Evolutionary conservation across 805 yeast species (phyloP).

Genomic region (Danielozyma ontarioensis): DNA sequence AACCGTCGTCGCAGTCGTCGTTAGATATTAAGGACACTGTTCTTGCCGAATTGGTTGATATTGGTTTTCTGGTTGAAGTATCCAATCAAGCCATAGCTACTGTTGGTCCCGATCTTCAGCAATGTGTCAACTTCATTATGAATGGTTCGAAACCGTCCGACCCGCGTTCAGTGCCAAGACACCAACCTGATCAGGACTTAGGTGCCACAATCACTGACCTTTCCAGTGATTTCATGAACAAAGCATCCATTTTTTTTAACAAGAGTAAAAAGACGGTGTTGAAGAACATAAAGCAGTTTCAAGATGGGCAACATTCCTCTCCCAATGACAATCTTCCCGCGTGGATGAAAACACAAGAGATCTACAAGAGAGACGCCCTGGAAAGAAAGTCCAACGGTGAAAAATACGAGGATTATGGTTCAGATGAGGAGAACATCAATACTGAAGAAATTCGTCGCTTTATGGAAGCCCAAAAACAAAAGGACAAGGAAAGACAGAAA

Average conservation of each 20-base stretch:
- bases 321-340: slow-evolving; percentile 46
- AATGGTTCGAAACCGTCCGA: no score
- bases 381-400: slow-evolving; percentile 28
- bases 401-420: slow-evolving; percentile 38
- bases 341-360: slow-evolving; percentile 66
- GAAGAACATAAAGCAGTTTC: slow-evolving; percentile 58
- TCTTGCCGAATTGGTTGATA: slow-evolving; percentile 68
- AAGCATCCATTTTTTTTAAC: slow-evolving; percentile 54
- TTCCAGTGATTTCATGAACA: slow-evolving; percentile 50
- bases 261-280: slow-evolving; percentile 58
- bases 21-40: slow-evolving; percentile 48
- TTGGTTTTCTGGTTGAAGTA: slow-evolving; percentile 66
- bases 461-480: slow-evolving; percentile 30
- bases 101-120: slow-evolving; percentile 57
- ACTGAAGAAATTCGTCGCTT: slow-evolving; percentile 35
- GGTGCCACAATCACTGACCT: slow-evolving; percentile 44
- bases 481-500: slow-evolving; percentile 30
- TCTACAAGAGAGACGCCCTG: slow-evolving; percentile 37
- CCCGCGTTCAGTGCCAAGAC: slow-evolving; percentile 6
- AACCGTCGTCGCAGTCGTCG: no score
- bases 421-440: slow-evolving; percentile 44
- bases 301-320: slow-evolving; percentile 14
- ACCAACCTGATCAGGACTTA: slow-evolving; percentile 13
- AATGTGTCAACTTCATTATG: slow-evolving; percentile 66
- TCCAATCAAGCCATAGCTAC: slow-evolving; percentile 56